Conservation (phyloP, 352 stramenopile species). For the Phytophthora boehmeriae region DNA sequence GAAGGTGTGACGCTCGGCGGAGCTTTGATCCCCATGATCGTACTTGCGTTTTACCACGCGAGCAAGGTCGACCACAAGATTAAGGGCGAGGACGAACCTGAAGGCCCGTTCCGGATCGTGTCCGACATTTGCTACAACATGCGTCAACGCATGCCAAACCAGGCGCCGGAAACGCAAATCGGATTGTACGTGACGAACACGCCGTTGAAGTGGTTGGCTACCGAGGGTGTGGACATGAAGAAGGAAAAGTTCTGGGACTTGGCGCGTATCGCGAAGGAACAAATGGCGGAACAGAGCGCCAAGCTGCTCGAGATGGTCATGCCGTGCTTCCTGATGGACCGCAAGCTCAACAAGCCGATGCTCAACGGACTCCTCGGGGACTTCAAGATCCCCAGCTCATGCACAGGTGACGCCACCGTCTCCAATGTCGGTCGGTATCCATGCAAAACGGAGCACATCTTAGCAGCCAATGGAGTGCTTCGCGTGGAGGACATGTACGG, state of each 20-base stretch:
- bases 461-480: slow-evolving; percentile 4
- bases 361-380: slow-evolving; percentile 27
- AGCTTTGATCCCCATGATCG: slow-evolving; percentile 45
- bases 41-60: slow-evolving; percentile 57
- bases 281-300: slow-evolving; percentile 23
- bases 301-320: slow-evolving; percentile 59
- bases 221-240: slow-evolving; percentile 52
- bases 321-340: slow-evolving; percentile 38
- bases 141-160: slow-evolving; percentile 33
- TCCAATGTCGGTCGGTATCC: slow-evolving; percentile 25
- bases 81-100: slow-evolving; percentile 16
- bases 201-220: slow-evolving; percentile 48
- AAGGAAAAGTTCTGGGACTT: slow-evolving; percentile 59
- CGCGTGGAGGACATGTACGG: slow-evolving; percentile 19
- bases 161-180: slow-evolving; percentile 37
- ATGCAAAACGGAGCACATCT: slow-evolving; percentile 6
- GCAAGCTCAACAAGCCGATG: slow-evolving; percentile 35
- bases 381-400: slow-evolving; percentile 34
- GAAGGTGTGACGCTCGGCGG: slow-evolving; percentile 51
- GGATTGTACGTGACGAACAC: slow-evolving; percentile 55
- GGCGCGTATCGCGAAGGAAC: slow-evolving; percentile 41
- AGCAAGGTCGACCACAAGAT: slow-evolving; percentile 42
- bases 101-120: slow-evolving; percentile 42
- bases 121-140: slow-evolving; percentile 60
- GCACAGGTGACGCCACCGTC: slow-evolving; percentile 21